phyloP scores from a whole-genome alignment of 2,329 filamentous ascomycete species.

The Stemphylium beticola region DNA sequence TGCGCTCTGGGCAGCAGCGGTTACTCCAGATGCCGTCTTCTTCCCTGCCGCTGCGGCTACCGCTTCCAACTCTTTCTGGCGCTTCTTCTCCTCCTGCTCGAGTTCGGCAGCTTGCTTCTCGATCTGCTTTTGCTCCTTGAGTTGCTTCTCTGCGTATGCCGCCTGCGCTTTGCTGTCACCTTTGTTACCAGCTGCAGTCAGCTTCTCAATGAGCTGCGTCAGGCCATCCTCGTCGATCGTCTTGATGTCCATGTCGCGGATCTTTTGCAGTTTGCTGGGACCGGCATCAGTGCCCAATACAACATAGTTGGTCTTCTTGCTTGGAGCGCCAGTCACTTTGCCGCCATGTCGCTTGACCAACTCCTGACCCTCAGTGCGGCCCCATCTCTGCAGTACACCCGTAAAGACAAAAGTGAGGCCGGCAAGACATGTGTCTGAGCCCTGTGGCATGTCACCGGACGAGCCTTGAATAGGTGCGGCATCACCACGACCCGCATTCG shows the following conservation, averaged over 20 bases:
- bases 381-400: slow-evolving; percentile 78
- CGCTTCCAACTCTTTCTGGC: slow-evolving; percentile 58
- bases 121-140: slow-evolving; percentile 83
- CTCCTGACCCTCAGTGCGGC: slow-evolving; percentile 81
- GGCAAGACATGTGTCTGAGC: slow-evolving; percentile 85
- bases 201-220: slow-evolving; percentile 78
- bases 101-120: slow-evolving; percentile 82
- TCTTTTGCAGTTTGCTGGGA: slow-evolving; percentile 89
- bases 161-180: slow-evolving; percentile 87
- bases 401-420: slow-evolving; percentile 96
- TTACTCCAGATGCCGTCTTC: slow-evolving; percentile 42
- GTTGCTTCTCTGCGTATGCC: slow-evolving; percentile 82
- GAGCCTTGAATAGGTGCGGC: slow-evolving; percentile 68
- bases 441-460: slow-evolving; percentile 74
- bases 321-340: slow-evolving; percentile 84
- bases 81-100: slow-evolving; percentile 85
- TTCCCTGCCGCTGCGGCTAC: slow-evolving; percentile 40
- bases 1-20: slow-evolving; percentile 31
- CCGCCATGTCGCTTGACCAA: slow-evolving; percentile 94
- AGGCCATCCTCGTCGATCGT: slow-evolving; percentile 94
- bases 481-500: slow-evolving; percentile 62
- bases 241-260: slow-evolving; percentile 78
- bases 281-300: slow-evolving; percentile 91
- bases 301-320: slow-evolving; percentile 92
- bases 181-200: slow-evolving; percentile 76